Conservation (phyloP, 345 rosid species). For the Salix koriyanagi region DNA sequence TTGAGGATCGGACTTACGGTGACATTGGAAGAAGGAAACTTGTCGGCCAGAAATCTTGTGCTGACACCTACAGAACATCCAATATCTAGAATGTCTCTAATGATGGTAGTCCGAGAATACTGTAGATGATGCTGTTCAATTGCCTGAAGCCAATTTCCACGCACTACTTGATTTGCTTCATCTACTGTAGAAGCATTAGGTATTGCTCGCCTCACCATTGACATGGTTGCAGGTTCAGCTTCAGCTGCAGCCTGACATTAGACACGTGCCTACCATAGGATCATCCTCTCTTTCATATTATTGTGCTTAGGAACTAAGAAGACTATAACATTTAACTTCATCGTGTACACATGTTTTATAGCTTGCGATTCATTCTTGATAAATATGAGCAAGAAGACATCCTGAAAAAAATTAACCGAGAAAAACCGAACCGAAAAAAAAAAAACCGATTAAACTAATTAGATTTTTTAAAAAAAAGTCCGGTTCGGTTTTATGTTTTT, state of each 20-base stretch:
- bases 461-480: too few species aligned
- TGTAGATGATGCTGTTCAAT: constrained; percentile 43
- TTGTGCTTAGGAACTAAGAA: not conserved
- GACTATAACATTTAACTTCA: not conserved
- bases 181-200: constrained; percentile 46
- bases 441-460: too few species aligned
- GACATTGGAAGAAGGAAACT: constrained; percentile 50
- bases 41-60: constrained; percentile 49
- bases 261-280: not conserved
- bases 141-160: constrained; percentile 54
- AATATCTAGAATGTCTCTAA: constrained; percentile 47
- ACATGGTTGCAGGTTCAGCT: constrained; percentile 60
- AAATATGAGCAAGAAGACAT: not conserved
- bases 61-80: constrained; percentile 71
- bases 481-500: too few species aligned
- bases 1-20: constrained; percentile 31
- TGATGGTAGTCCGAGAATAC: constrained; percentile 29
- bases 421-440: too few species aligned
- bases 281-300: not conserved
- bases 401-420: not conserved
- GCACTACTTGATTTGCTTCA: constrained; percentile 43
- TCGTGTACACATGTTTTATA: not conserved
- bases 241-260: constrained; percentile 65
- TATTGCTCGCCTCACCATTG: constrained; percentile 45
- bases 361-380: not conserved